These are phyloP conservation scores for Leucosporidium scottii DNA, from an alignment of 768 basidiomycete genomes.

Conservation along the genomic window DNA sequence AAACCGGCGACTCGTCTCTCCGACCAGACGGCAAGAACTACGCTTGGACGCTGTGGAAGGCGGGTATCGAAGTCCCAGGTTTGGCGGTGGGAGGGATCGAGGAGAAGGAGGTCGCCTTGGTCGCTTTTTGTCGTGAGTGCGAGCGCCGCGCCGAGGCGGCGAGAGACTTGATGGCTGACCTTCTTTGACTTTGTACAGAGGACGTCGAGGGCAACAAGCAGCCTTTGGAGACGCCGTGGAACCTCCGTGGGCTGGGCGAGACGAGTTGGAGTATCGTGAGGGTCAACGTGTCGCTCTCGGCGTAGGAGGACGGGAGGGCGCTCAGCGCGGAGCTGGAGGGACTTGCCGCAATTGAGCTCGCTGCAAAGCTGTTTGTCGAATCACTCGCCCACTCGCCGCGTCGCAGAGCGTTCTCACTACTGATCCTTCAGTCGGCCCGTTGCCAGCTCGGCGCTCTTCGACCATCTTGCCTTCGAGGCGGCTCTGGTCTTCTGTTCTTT, in stretches of 20 bases:
- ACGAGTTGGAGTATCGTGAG: constrained; percentile 19
- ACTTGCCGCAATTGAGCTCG: too few species aligned
- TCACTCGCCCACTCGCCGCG: too few species aligned
- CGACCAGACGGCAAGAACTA: constrained; percentile 5
- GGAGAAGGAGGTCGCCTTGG: constrained; percentile 3
- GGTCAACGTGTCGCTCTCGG: not conserved
- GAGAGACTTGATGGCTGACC: too few species aligned
- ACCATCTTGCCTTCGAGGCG: too few species aligned
- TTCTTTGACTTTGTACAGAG: constrained; percentile 2
- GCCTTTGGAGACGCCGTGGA: constrained; percentile 20
- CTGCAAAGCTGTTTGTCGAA: too few species aligned
- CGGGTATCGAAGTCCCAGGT: not conserved
- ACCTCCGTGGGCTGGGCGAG: constrained; percentile 23
- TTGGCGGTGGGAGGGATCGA: not conserved
- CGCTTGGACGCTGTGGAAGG: constrained; percentile 21
- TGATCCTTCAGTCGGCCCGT: too few species aligned
- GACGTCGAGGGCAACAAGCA: constrained; percentile 16
- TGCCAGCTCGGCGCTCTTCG: too few species aligned
- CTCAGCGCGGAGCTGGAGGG: too few species aligned
- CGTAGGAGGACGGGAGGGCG: too few species aligned
- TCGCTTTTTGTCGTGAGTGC: constrained; percentile 15
- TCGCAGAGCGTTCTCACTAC: too few species aligned
- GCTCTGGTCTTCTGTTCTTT: too few species aligned
- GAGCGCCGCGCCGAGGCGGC: not conserved
- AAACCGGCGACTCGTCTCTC: not conserved